Percentiles rank a stretch among this genome's conserved stretches.
Evolutionary conservation across 1,284 basidiomycete species (phyloP).

Genomic region (Leccinum fuscescens): DNA sequence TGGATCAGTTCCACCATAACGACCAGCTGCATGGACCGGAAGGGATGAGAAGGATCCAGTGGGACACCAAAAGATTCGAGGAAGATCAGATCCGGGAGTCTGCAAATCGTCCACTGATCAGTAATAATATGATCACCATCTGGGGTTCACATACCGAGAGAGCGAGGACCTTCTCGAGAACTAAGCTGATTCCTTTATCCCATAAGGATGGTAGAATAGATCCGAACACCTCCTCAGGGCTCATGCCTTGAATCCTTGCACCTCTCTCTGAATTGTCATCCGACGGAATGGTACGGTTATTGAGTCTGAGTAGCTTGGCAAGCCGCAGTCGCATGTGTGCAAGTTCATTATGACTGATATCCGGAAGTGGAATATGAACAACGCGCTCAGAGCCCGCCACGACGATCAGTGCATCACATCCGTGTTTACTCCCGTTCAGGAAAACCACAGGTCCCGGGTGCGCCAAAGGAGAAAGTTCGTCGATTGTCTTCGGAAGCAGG

Average conservation of each 20-base stretch:
- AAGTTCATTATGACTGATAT: neutral
- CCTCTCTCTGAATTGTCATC: neutral
- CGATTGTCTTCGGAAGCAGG: neutral
- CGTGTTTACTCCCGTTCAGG: neutral
- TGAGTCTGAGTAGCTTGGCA: neutral
- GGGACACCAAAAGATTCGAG: constrained; percentile 13
- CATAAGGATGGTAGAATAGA: constrained; percentile 2
- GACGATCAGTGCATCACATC: neutral
- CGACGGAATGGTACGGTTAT: neutral
- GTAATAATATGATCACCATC: neutral
- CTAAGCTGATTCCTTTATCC: constrained; percentile 3
- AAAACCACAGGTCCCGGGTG: constrained; percentile 2
- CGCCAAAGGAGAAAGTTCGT: neutral
- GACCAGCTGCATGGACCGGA: constrained; percentile 17
- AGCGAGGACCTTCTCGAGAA: constrained; percentile 1
- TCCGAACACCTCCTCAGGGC: neutral
- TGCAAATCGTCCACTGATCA: neutral
- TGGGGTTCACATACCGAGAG: constrained; percentile 9
- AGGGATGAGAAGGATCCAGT: constrained; percentile 8
- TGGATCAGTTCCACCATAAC: neutral
- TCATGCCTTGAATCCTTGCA: neutral
- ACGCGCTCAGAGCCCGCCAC: neutral
- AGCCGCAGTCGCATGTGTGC: neutral
- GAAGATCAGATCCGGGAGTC: neutral
- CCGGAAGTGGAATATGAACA: neutral